phyloP scores from a whole-genome alignment of 2,329 filamentous ascomycete genomes.

The Aspergillus transmontanensis region DNA sequence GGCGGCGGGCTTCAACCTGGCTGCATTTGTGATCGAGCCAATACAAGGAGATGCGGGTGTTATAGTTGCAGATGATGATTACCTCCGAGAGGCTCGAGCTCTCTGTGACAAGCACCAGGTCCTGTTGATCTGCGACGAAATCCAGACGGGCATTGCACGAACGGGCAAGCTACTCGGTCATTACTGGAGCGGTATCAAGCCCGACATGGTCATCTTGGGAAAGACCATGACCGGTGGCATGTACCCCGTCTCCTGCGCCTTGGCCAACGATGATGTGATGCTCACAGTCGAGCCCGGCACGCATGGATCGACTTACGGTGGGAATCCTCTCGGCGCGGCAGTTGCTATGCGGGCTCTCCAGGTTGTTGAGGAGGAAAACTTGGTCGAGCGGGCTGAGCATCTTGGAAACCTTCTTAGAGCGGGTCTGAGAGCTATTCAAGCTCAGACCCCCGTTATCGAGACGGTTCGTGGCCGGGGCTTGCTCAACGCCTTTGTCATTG shows the following conservation, averaged over 20 bases:
- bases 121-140: slow-evolving; percentile 95
- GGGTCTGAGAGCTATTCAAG: slow-evolving; percentile 70
- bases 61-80: slow-evolving; percentile 87
- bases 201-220: slow-evolving; percentile 89
- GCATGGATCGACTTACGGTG: slow-evolving; percentile 95
- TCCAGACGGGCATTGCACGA: slow-evolving; percentile 94
- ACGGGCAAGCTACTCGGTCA: slow-evolving; percentile 93
- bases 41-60: slow-evolving; percentile 98
- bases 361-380: slow-evolving; percentile 86
- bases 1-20: slow-evolving; percentile 78
- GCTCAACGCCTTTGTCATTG: slow-evolving; percentile 93
- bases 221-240: slow-evolving; percentile 98
- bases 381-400: slow-evolving; percentile 79
- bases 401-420: slow-evolving; percentile 83
- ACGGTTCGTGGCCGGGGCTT: slow-evolving; percentile 88
- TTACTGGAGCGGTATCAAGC: slow-evolving; percentile 93
- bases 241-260: slow-evolving; percentile 96
- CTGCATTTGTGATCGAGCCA: slow-evolving; percentile 91
- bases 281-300: slow-evolving; percentile 94
- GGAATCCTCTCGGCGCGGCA: slow-evolving; percentile 94
- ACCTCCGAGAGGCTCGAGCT: slow-evolving; percentile 75
- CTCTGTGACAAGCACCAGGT: slow-evolving; percentile 96
- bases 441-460: slow-evolving; percentile 71
- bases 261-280: slow-evolving; percentile 89
- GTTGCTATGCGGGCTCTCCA: slow-evolving; percentile 94